Conservation (phyloP, 441 rosid species). For the Corymbia calophylla region DNA sequence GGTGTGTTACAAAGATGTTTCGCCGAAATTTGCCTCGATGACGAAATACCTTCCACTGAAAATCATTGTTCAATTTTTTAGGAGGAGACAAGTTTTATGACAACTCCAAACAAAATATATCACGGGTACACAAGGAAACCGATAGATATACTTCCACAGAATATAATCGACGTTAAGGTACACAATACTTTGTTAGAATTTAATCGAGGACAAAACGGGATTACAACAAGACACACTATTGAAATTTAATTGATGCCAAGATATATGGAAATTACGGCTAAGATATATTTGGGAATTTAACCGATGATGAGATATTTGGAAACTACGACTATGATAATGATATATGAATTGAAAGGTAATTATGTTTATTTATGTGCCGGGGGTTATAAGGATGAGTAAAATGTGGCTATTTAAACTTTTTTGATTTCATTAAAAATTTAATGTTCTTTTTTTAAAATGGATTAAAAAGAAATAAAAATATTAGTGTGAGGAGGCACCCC, state of each 20-base stretch:
- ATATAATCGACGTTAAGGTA: too few species aligned
- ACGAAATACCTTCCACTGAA: background rate
- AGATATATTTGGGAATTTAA: background rate
- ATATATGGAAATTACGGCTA: background rate
- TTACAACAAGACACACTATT: too few species aligned
- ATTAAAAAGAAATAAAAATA: too few species aligned
- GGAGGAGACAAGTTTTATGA: background rate
- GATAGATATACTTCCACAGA: background rate
- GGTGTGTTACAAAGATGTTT: background rate
- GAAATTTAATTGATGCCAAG: background rate
- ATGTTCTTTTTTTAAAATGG: too few species aligned
- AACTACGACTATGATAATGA: background rate
- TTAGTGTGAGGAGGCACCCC: too few species aligned
- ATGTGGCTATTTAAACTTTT: background rate
- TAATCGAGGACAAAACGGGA: background rate
- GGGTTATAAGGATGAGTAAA: background rate
- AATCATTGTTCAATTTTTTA: too few species aligned
- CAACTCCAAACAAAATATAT: too few species aligned
- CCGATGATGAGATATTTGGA: too few species aligned
- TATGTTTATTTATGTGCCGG: background rate
- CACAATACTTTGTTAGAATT: background rate
- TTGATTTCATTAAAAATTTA: too few species aligned
- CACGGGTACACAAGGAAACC: background rate
- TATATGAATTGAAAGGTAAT: background rate
- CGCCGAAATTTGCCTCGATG: too few species aligned